Conservation (phyloP, 176 grass and related monocot genomes). For the Aegilops speltoides region DNA sequence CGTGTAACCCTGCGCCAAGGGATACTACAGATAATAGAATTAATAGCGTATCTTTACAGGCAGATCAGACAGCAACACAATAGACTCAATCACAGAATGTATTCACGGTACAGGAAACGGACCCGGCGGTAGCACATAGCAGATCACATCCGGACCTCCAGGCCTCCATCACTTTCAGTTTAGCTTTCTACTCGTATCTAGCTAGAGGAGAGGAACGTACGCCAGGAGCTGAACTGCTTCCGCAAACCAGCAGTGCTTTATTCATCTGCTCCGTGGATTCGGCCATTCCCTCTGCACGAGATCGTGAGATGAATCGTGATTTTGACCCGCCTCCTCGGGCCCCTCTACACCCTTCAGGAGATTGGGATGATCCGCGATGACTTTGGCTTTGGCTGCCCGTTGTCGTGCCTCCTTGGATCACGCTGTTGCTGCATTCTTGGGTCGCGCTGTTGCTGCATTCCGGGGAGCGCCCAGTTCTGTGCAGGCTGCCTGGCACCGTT, state of each 20-base stretch:
- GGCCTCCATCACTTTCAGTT: neutral
- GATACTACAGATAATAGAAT: no score
- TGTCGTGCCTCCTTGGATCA: conserved; percentile 16
- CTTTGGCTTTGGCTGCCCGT: conserved; percentile 23
- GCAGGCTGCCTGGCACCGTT: conserved; percentile 7
- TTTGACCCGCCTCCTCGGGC: neutral
- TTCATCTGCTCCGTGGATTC: neutral
- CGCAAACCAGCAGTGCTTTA: neutral
- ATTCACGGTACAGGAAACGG: no score
- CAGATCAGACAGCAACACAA: no score
- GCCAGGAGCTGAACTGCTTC: neutral
- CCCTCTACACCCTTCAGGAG: conserved; percentile 23
- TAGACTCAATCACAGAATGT: no score
- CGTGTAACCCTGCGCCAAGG: no score
- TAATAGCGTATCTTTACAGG: no score
- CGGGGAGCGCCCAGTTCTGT: conserved; percentile 38
- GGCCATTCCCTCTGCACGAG: neutral
- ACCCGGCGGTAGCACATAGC: neutral
- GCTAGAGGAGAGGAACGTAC: neutral
- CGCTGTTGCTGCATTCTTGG: conserved; percentile 2
- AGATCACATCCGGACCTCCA: neutral
- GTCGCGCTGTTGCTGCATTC: conserved; percentile 30
- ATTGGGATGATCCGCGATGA: conserved; percentile 43
- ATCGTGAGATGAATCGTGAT: conserved; percentile 29
- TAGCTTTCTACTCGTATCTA: neutral